These are phyloP conservation scores for Ceratocystis lukuohia DNA, from an alignment of 2,329 filamentous ascomycete species.

Conservation along the genomic window DNA sequence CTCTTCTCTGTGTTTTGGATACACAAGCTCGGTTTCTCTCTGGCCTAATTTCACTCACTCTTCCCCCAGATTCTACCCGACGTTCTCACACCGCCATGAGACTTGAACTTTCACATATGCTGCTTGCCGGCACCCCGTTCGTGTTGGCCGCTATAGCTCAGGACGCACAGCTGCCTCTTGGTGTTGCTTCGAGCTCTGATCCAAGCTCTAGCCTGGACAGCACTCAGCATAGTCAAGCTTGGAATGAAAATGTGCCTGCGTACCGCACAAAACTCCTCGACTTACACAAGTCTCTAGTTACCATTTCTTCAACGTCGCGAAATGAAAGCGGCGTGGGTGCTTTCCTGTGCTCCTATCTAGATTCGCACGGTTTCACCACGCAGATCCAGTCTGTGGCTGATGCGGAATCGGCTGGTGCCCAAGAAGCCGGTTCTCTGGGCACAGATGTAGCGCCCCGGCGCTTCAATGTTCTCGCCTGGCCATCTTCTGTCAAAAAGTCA, in stretches of 20 bases:
- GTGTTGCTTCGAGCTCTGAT: neutral
- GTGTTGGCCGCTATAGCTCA: neutral
- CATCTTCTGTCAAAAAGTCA: conserved; percentile 32
- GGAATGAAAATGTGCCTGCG: neutral
- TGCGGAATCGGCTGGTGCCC: neutral
- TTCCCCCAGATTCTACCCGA: neutral
- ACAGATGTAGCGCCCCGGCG: conserved; percentile 27
- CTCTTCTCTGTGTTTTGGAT: too few relatives aligned
- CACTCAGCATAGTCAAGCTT: neutral
- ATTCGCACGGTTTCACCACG: conserved; percentile 32
- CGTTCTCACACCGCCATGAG: neutral
- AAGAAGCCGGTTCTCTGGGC: conserved; percentile 22
- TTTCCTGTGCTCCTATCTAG: conserved; percentile 56
- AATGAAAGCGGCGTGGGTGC: conserved; percentile 39
- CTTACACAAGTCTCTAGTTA: conserved; percentile 17
- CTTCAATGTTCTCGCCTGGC: conserved; percentile 68
- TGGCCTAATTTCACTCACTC: neutral
- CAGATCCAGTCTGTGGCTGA: conserved; percentile 32
- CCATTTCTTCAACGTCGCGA: conserved; percentile 19
- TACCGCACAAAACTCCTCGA: conserved; percentile 13
- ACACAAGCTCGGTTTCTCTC: neutral
- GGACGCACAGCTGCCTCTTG: neutral
- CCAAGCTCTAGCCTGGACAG: neutral
- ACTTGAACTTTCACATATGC: neutral
- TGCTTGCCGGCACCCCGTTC: neutral